Base-by-base conservation (phyloP, 2,329 filamentous ascomycete species). In the Ophiostoma populinum region DNA sequence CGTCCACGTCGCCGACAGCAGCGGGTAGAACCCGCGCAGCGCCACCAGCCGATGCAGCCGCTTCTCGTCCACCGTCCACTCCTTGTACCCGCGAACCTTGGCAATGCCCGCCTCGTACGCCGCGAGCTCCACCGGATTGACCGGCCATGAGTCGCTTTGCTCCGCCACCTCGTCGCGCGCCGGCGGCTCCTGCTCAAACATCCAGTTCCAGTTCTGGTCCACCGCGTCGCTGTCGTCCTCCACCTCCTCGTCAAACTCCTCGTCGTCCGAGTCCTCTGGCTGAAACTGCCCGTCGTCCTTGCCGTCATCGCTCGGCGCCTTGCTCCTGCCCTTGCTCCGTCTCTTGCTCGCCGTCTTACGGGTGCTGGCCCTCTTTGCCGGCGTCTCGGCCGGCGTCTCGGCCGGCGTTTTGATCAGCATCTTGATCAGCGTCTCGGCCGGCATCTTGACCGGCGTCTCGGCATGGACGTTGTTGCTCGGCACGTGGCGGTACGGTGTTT, bases 1-100 rank as follows among this genome's bases (percentile, higher is more conserved):
- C 22, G 39, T 40, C 54, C 53, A 55, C 10, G 41, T 43, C 3
- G 47, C 49, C 9, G 50, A 48, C 34, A 56, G 45, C 43, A 56
- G 47, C 5, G 53, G 52, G 35, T 55, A 51, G 21, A 47, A 41
- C 2, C 54, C 54, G 29, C 52, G 50, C 38, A 56, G 47, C 12
- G 47, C 49, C 16, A 55, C 43, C 32, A 55, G 44, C 28, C 48
- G 51, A 43, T 55, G 52, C 15, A 55, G 41, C 13, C 44, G 47
- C 10, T 36, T 40, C 34, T 55, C 51, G 25, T 53, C 49, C 6
- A 26, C 36, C n/a, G 50, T 51, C 53, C 53, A 56, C 4, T 44
- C 36, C 3, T 18, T 9, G 25, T 46, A 45, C 20, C 42, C 45
- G 2, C 36, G 37, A 10, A 45, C 41, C 1, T 22, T 21, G 3